Conservation (phyloP, 495 filamentous ascomycete genomes). For the Eremomyces bilateralis region DNA sequence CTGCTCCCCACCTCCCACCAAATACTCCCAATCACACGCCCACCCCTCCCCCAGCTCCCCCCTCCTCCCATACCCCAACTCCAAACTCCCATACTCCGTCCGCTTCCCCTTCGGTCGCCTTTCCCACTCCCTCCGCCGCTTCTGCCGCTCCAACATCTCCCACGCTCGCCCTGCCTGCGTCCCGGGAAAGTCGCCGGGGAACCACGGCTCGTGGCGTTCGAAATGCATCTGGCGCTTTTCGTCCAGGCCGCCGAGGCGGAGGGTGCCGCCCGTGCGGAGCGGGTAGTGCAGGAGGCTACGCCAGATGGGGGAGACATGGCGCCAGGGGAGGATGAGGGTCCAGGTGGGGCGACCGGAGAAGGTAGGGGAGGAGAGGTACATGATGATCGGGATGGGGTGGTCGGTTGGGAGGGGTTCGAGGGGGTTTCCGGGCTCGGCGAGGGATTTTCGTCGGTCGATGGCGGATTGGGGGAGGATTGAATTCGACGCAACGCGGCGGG, state of each 20-base stretch:
- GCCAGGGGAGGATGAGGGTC: slow-evolving; percentile 82
- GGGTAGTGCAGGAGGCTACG: slow-evolving; percentile 72
- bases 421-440: slow-evolving; percentile 38
- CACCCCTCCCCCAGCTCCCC: slow-evolving; percentile 72
- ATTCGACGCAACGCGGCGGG: slow-evolving; percentile 37
- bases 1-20: slow-evolving; percentile 19
- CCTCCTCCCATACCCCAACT: slow-evolving; percentile 48
- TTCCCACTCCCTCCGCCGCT: slow-evolving; percentile 48
- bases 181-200: slow-evolving; percentile 73
- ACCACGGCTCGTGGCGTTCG: slow-evolving; percentile 60
- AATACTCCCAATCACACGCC: slow-evolving; percentile 68
- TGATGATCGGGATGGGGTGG: slow-evolving; percentile 59
- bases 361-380: slow-evolving; percentile 33
- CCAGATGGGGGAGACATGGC: slow-evolving; percentile 73
- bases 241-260: slow-evolving; percentile 61
- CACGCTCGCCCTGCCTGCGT: slow-evolving; percentile 61
- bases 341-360: slow-evolving; percentile 44
- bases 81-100: slow-evolving; percentile 51
- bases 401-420: slow-evolving; percentile 42
- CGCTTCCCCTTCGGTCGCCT: slow-evolving; percentile 64
- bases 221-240: slow-evolving; percentile 66
- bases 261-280: slow-evolving; percentile 53
- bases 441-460: slow-evolving; percentile 64
- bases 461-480: slow-evolving; percentile 60
- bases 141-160: slow-evolving; percentile 42